phyloP scores from a whole-genome alignment of 164 flowering plant species.

The Stephania japonica region DNA sequence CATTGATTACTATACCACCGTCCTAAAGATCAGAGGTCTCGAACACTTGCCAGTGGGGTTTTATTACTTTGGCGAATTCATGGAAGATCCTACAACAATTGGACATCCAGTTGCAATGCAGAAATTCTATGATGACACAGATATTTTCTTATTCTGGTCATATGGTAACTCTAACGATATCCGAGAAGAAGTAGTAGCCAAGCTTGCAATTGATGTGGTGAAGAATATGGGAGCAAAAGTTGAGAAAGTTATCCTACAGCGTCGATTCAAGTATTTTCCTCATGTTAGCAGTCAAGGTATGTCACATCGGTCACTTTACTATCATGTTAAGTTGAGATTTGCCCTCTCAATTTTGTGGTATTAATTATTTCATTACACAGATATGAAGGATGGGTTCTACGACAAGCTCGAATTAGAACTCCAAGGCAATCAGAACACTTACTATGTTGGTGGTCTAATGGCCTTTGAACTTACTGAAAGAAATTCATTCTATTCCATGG shows the following conservation, averaged over 20 bases:
- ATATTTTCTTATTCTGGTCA: conserved; percentile 77
- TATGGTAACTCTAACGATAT: conserved; percentile 61
- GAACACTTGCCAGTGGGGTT: conserved; percentile 65
- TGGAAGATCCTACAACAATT: conserved; percentile 66
- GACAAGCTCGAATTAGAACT: conserved; percentile 59
- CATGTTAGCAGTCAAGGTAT: conserved; percentile 69
- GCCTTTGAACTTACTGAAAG: conserved; percentile 88
- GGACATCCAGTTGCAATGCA: conserved; percentile 86
- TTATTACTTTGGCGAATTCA: conserved; percentile 66
- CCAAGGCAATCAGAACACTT: conserved; percentile 62
- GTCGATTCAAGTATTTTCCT: conserved; percentile 72
- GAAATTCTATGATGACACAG: conserved; percentile 57
- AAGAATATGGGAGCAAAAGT: conserved; percentile 57
- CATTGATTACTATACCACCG: conserved; percentile 78
- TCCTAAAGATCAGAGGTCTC: conserved; percentile 61
- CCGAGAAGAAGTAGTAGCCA: conserved; percentile 39
- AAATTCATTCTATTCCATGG: conserved; percentile 68
- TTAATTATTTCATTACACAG: conserved; percentile 25
- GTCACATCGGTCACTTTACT: conserved; percentile 4
- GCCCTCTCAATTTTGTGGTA: neutral
- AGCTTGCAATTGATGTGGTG: conserved; percentile 40
- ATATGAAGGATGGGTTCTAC: conserved; percentile 69
- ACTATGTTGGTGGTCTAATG: conserved; percentile 70
- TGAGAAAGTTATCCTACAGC: conserved; percentile 45
- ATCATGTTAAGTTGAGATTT: neutral